Evolutionary conservation across 352 stramenopile genomes (phyloP).

Genomic region (Globisporangium spiculum): DNA sequence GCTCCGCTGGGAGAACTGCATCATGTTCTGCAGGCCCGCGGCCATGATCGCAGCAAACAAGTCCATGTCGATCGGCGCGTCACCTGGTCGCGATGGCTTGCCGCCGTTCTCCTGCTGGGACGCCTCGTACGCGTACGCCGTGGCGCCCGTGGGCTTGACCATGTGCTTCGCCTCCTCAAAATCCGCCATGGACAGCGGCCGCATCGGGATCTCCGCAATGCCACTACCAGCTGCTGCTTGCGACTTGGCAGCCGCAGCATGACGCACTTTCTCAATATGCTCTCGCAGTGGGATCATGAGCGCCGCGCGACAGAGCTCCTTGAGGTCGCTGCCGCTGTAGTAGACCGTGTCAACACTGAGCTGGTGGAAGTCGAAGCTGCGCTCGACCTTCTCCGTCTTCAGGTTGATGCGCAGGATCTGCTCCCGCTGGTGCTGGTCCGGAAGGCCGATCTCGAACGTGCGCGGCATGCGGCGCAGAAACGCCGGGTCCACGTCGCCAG

Average conservation of each 20-base stretch:
- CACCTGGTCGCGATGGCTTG: slow-evolving; percentile 18
- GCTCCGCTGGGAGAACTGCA: slow-evolving; percentile 44
- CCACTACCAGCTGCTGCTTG: slow-evolving; percentile 14
- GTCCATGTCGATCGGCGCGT: slow-evolving; percentile 68
- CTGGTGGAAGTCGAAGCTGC: slow-evolving; percentile 74
- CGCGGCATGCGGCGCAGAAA: slow-evolving; percentile 96
- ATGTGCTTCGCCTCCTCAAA: slow-evolving; percentile 86
- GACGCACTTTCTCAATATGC: slow-evolving; percentile 65
- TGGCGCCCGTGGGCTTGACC: slow-evolving; percentile 78
- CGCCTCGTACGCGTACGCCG: slow-evolving; percentile 80
- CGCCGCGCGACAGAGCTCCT: slow-evolving; percentile 84
- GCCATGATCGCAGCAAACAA: slow-evolving; percentile 84
- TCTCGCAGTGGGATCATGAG: slow-evolving; percentile 87
- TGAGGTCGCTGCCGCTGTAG: slow-evolving; percentile 96
- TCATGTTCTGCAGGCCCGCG: slow-evolving; percentile 79
- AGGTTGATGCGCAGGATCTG: slow-evolving; percentile 94
- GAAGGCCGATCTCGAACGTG: slow-evolving; percentile 94
- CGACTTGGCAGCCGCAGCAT: slow-evolving; percentile 25
- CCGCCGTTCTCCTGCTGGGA: slow-evolving; percentile 34
- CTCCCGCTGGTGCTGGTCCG: slow-evolving; percentile 79
- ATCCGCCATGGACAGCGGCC: slow-evolving; percentile 70
- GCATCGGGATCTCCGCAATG: slow-evolving; percentile 42
- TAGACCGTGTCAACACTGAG: slow-evolving; percentile 86
- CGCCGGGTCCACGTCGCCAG: slow-evolving; percentile 89
- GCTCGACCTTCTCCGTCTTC: slow-evolving; percentile 77